phyloP scores from a whole-genome alignment of 179 eudicot genomes.

The Sideroxylon spinosum region DNA sequence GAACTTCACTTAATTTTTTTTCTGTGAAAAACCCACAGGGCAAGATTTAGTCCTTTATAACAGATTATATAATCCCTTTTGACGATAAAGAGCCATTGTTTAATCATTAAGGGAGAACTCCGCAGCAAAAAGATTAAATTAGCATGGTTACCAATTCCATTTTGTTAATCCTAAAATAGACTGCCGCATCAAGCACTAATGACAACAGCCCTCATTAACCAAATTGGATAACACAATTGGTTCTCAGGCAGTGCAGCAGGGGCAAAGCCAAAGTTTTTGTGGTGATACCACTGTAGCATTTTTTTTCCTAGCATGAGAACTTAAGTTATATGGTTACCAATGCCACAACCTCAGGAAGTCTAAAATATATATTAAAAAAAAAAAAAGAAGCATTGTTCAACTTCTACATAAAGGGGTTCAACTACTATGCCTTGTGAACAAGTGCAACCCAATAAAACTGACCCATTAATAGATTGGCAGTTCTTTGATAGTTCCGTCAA shows the following conservation, averaged over 20 bases:
- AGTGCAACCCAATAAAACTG: neutral
- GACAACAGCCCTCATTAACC: too few relatives aligned
- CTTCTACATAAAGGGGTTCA: neutral
- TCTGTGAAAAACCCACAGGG: neutral
- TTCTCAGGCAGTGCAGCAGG: neutral
- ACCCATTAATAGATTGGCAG: neutral
- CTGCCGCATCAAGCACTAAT: too few relatives aligned
- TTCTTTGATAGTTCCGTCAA: neutral
- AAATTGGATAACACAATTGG: neutral
- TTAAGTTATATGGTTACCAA: neutral
- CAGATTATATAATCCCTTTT: neutral
- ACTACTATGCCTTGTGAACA: neutral
- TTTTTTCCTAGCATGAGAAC: neutral
- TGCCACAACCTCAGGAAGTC: neutral
- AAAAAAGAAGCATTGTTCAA: neutral
- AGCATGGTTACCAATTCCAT: too few relatives aligned
- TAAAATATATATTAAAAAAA: too few relatives aligned
- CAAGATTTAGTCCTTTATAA: neutral
- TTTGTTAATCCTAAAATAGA: too few relatives aligned
- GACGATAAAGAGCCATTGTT: neutral
- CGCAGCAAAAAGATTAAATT: neutral
- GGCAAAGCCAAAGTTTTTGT: neutral
- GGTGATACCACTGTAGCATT: neutral
- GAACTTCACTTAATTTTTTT: too few relatives aligned
- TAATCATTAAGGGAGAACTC: neutral